phyloP scores from a whole-genome alignment of 805 yeast species.

The Saccharomycopsis synnaedendra region DNA sequence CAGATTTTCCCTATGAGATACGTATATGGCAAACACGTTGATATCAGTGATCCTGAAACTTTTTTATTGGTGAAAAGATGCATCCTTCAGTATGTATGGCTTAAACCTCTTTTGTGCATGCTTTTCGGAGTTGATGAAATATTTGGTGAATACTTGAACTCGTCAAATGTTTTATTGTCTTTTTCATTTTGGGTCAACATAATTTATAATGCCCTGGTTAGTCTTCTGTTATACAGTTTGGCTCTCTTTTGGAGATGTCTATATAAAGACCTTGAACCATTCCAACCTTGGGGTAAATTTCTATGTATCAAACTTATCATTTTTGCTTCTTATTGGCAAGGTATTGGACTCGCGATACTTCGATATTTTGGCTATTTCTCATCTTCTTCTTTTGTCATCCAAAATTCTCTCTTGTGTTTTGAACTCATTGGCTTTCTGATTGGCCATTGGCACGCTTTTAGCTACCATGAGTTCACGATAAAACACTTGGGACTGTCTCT shows the following conservation, averaged over 20 bases:
- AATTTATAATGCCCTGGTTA: slow-evolving; percentile 68
- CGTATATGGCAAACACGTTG: slow-evolving; percentile 43
- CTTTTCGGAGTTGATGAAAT: slow-evolving; percentile 36
- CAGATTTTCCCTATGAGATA: slow-evolving; percentile 48
- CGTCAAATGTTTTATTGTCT: slow-evolving; percentile 23
- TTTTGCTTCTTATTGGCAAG: slow-evolving; percentile 98
- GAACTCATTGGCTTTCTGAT: slow-evolving; percentile 81
- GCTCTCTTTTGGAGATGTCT: slow-evolving; percentile 91
- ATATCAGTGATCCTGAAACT: slow-evolving; percentile 77
- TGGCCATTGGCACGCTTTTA: slow-evolving; percentile 83
- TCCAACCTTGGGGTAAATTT: slow-evolving; percentile 86
- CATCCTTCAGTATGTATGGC: slow-evolving; percentile 88
- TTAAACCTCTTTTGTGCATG: slow-evolving; percentile 73
- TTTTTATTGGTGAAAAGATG: slow-evolving; percentile 73
- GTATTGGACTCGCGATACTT: slow-evolving; percentile 45
- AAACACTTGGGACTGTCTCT: slow-evolving; percentile 56
- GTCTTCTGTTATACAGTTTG: slow-evolving; percentile 70
- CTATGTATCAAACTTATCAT: slow-evolving; percentile 86
- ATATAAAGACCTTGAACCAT: slow-evolving; percentile 63
- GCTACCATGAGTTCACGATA: slow-evolving; percentile 59
- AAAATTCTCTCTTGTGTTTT: slow-evolving; percentile 67
- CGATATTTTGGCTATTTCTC: slow-evolving; percentile 34
- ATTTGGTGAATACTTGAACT: slow-evolving; percentile 27
- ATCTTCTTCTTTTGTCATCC: slow-evolving; percentile 38
- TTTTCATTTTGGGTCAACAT: slow-evolving; percentile 55